Evolutionary conservation across 1,284 basidiomycete species (phyloP).

Genomic region (Rhodotorula glutinis): DNA sequence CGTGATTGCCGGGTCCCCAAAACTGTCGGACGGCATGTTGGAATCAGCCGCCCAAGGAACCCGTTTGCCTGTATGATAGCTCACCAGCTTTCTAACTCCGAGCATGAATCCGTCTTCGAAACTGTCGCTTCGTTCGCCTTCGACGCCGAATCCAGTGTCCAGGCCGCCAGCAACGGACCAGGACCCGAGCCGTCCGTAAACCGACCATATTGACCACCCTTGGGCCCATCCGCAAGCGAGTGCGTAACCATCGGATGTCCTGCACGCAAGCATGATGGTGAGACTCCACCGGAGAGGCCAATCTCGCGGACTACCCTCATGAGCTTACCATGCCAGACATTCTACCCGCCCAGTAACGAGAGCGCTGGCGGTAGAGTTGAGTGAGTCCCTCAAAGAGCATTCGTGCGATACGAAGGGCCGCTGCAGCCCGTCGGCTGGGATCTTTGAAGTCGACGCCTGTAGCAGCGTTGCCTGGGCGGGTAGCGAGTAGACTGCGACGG

Average conservation of each 20-base stretch:
- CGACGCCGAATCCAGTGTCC: constrained; percentile 56
- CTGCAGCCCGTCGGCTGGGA: constrained; percentile 8
- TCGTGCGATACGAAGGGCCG: constrained; percentile 45
- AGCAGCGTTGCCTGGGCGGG: neutral
- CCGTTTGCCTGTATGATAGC: too few relatives aligned
- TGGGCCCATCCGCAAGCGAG: constrained; percentile 90
- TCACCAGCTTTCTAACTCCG: neutral
- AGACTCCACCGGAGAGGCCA: too few relatives aligned
- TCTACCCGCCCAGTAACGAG: constrained; percentile 65
- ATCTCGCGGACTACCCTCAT: too few relatives aligned
- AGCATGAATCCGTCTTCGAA: constrained; percentile 74
- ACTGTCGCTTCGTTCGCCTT: constrained; percentile 42
- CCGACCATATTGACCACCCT: constrained; percentile 89
- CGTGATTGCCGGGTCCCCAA: constrained; percentile 3
- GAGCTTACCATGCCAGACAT: constrained; percentile 64
- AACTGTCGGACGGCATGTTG: neutral
- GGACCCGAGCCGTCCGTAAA: constrained; percentile 79
- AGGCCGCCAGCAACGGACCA: constrained; percentile 59
- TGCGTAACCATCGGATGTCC: constrained; percentile 90
- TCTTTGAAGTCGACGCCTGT: neutral
- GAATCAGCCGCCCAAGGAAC: too few relatives aligned
- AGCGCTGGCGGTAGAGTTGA: constrained; percentile 47
- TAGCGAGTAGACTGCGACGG: constrained; percentile 42
- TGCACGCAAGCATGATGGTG: neutral
- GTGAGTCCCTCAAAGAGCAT: constrained; percentile 44